phyloP scores from a whole-genome alignment of 2,329 filamentous ascomycete genomes.

The Colletotrichum navitas region DNA sequence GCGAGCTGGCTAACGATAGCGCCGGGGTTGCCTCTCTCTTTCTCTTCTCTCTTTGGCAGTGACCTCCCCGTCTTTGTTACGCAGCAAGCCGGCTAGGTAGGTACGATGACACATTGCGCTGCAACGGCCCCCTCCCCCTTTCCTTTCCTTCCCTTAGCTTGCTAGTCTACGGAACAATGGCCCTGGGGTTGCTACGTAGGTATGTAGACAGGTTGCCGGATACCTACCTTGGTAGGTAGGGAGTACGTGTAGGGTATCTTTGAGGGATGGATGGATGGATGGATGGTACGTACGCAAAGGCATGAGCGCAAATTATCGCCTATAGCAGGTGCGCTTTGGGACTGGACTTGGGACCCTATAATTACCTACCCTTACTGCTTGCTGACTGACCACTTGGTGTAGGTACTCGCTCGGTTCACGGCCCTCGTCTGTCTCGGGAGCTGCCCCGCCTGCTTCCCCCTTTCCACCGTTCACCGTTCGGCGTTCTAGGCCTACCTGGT shows the following conservation, averaged over 20 bases:
- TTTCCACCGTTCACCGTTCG: background rate
- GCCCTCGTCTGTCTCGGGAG: background rate
- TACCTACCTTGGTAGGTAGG: no score
- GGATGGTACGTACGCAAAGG: background rate
- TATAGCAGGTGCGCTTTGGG: no score
- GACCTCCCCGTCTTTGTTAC: no score
- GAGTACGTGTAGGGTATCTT: background rate
- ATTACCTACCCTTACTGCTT: background rate
- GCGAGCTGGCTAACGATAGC: slow-evolving; percentile 1
- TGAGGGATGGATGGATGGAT: background rate
- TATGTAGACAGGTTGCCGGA: background rate
- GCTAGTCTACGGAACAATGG: no score
- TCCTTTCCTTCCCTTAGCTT: no score
- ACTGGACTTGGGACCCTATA: background rate
- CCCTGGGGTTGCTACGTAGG: no score
- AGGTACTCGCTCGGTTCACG: slow-evolving; percentile 2
- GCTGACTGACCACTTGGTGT: no score
- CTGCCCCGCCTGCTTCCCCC: background rate
- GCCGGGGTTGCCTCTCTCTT: background rate
- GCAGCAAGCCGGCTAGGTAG: background rate
- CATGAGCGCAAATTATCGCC: background rate
- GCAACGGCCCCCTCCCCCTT: no score
- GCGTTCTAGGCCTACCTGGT: background rate
- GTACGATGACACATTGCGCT: background rate
- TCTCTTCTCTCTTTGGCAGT: background rate